Conservation (phyloP, 1,284 basidiomycete genomes). For the Vanrija humicola region DNA sequence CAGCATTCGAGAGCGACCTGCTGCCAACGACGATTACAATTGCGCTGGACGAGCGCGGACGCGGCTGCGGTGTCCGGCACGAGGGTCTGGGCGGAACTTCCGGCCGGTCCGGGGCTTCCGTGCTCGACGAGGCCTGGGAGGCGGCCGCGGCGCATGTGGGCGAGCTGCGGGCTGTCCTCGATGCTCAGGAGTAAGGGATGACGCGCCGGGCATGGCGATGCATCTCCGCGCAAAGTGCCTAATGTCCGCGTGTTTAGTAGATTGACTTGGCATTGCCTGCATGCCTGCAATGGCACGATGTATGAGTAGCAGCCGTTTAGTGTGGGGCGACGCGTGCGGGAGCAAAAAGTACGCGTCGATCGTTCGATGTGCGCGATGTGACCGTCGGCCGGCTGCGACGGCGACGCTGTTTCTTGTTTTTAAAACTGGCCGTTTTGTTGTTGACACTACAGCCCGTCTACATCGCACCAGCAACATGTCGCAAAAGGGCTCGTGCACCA, state of each 20-base stretch:
- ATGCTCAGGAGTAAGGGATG: background rate
- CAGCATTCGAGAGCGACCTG: slow-evolving; percentile 83
- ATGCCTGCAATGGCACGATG: too few species aligned
- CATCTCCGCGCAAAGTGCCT: too few species aligned
- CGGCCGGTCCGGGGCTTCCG: slow-evolving; percentile 32
- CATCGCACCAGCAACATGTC: background rate
- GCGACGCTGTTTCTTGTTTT: too few species aligned
- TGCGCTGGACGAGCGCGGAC: slow-evolving; percentile 57
- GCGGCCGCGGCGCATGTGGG: slow-evolving; percentile 32
- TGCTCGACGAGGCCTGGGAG: slow-evolving; percentile 38
- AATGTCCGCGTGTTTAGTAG: too few species aligned
- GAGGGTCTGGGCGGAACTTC: slow-evolving; percentile 60
- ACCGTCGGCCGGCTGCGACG: too few species aligned
- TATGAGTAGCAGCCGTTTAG: too few species aligned
- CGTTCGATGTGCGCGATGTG: too few species aligned
- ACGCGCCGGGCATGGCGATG: too few species aligned
- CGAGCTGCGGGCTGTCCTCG: slow-evolving; percentile 23
- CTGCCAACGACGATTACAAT: slow-evolving; percentile 67
- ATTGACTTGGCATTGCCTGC: too few species aligned
- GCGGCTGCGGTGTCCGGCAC: slow-evolving; percentile 53
- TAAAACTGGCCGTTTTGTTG: too few species aligned
- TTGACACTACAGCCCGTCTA: background rate
- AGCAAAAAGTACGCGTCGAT: too few species aligned
- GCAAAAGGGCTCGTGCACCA: background rate
- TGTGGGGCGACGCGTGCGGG: too few species aligned